Conservation (phyloP, 73 alveolate genomes). For the Paramecium octaurelia region DNA sequence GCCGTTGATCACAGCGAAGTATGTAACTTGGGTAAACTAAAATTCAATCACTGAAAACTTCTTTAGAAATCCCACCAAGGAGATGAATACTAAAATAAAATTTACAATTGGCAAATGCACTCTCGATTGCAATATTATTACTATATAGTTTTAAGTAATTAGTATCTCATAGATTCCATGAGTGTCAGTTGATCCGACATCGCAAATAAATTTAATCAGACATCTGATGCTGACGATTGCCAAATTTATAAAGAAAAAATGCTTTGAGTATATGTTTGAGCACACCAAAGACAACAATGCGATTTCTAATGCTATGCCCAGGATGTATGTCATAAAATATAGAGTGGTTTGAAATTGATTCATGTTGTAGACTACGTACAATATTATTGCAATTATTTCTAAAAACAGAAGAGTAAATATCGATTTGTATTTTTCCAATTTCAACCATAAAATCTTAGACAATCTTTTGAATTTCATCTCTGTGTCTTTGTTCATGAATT, state of each 20-base stretch:
- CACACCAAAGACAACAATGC: not conserved
- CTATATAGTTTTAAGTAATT: not conserved
- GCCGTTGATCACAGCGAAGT: not conserved
- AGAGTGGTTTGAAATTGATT: not conserved
- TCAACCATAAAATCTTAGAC: not conserved
- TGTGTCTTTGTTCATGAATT: conserved; percentile 9
- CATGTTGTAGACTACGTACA: not conserved
- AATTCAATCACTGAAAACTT: not conserved
- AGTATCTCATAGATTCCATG: not conserved
- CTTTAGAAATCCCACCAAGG: not conserved
- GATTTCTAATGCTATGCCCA: not conserved
- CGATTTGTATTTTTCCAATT: not conserved
- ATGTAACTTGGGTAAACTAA: not conserved
- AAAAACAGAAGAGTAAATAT: not conserved
- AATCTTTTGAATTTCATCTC: conserved; percentile 37
- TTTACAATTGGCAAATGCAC: not conserved
- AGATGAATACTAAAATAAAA: not conserved
- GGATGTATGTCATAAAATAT: not conserved
- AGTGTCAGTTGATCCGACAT: not conserved
- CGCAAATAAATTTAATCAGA: not conserved
- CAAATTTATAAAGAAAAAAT: not conserved
- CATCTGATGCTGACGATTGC: not conserved
- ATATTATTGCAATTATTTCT: not conserved
- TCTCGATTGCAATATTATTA: not conserved
- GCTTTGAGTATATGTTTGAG: not conserved